Percentiles rank a stretch among this genome's conserved stretches.
Conservation (phyloP, 768 basidiomycete species). For the Serendipita sp. region DNA sequence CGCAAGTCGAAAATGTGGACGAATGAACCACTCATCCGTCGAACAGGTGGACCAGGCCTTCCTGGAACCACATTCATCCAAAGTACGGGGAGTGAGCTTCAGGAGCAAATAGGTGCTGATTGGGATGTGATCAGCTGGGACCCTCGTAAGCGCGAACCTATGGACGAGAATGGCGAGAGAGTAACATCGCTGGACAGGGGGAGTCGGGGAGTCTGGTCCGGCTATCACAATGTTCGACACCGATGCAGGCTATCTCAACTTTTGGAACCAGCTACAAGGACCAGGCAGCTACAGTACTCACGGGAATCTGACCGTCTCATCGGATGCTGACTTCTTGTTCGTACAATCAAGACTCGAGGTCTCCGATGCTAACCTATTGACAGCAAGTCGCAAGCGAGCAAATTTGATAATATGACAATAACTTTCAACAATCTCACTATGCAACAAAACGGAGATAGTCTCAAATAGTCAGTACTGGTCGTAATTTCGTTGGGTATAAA, state of each 20-base stretch:
- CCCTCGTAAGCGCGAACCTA: background rate
- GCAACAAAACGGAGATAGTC: background rate
- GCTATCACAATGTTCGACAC: background rate
- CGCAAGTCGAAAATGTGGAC: too few species aligned
- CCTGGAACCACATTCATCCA: background rate
- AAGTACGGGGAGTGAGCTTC: background rate
- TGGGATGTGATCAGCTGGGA: conserved; percentile 2
- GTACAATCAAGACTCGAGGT: background rate
- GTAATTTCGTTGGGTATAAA: background rate
- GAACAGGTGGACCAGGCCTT: background rate
- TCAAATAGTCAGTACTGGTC: background rate
- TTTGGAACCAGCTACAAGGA: background rate
- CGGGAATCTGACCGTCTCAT: background rate
- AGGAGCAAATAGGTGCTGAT: background rate
- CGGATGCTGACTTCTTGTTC: background rate
- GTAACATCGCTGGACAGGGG: background rate
- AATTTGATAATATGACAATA: background rate
- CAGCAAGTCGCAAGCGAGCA: background rate
- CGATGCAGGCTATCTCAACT: background rate
- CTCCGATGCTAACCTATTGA: background rate
- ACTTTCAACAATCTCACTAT: background rate
- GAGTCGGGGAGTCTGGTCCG: background rate
- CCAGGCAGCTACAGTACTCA: background rate
- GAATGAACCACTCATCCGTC: too few species aligned
- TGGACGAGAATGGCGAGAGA: background rate